phyloP scores from a whole-genome alignment of 2,329 filamentous ascomycete genomes.

The Thelonectria olida region DNA sequence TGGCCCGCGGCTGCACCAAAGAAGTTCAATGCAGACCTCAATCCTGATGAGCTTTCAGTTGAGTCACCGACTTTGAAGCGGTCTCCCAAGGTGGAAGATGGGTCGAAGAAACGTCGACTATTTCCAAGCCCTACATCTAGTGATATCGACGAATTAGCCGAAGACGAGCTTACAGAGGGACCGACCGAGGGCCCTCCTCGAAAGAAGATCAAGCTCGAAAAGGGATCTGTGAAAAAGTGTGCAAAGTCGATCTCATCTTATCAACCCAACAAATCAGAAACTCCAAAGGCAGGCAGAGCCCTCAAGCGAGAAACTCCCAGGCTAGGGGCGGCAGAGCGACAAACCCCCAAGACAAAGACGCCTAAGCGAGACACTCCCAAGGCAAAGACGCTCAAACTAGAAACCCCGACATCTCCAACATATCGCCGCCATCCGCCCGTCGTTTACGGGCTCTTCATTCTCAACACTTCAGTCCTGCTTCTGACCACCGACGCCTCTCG shows the following conservation, averaged over 20 bases:
- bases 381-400: not conserved
- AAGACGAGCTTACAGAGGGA: not conserved
- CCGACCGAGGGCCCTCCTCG: not conserved
- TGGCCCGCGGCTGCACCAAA: slow-evolving; percentile 19
- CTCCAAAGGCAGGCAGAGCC: not conserved
- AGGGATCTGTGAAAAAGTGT: not conserved
- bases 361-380: not conserved
- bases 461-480: slow-evolving; percentile 51
- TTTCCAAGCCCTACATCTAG: not conserved
- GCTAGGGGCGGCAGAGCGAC: not conserved
- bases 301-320: not conserved
- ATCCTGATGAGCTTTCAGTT: slow-evolving; percentile 22
- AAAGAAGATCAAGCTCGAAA: not conserved
- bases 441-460: slow-evolving; percentile 54
- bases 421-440: slow-evolving; percentile 49
- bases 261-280: not conserved
- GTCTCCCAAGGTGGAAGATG: slow-evolving; percentile 22
- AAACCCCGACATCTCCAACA: slow-evolving; percentile 16
- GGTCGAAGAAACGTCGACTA: slow-evolving; percentile 20
- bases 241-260: not conserved
- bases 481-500: slow-evolving; percentile 52
- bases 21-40: not conserved
- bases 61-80: slow-evolving; percentile 9
- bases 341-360: not conserved
- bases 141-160: slow-evolving; percentile 22